Evolutionary conservation across 2,329 filamentous ascomycete genomes (phyloP).

Genomic region (Tympanopsis confertula): DNA sequence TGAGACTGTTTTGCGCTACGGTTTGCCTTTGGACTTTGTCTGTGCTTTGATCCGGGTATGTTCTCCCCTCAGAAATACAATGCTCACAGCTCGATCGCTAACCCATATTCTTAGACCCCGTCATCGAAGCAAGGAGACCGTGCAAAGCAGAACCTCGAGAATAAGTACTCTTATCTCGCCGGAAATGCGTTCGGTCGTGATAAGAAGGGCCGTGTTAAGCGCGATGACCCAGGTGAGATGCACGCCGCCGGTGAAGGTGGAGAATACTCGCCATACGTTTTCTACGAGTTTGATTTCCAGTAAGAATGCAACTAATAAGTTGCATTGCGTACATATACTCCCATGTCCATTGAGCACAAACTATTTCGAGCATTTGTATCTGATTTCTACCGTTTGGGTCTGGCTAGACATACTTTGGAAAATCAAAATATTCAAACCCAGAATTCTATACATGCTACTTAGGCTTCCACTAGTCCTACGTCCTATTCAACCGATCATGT

Average conservation of each 20-base stretch:
- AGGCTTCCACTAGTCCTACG: no score
- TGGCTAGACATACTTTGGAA: no score
- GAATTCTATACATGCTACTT: no score
- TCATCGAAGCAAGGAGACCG: constrained; percentile 67
- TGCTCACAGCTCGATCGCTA: neutral
- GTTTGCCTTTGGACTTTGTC: constrained; percentile 80
- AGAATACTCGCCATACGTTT: constrained; percentile 93
- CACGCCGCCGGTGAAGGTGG: constrained; percentile 64
- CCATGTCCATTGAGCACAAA: no score
- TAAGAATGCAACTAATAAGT: no score
- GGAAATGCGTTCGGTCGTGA: constrained; percentile 89
- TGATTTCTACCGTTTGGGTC: no score
- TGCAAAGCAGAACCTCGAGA: constrained; percentile 67
- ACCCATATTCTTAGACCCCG: neutral
- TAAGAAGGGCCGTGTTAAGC: constrained; percentile 82
- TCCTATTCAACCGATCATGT: no score
- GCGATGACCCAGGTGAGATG: constrained; percentile 83
- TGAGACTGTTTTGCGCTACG: constrained; percentile 93
- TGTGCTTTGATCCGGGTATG: constrained; percentile 74
- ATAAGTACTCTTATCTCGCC: constrained; percentile 78
- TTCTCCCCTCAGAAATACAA: constrained; percentile 2
- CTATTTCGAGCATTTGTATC: no score
- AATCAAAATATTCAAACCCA: no score
- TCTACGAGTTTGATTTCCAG: constrained; percentile 81
- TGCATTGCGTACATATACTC: no score